These are phyloP conservation scores for Balansia obtecta DNA, from an alignment of 2,329 filamentous ascomycete species.

Conservation along the genomic window DNA sequence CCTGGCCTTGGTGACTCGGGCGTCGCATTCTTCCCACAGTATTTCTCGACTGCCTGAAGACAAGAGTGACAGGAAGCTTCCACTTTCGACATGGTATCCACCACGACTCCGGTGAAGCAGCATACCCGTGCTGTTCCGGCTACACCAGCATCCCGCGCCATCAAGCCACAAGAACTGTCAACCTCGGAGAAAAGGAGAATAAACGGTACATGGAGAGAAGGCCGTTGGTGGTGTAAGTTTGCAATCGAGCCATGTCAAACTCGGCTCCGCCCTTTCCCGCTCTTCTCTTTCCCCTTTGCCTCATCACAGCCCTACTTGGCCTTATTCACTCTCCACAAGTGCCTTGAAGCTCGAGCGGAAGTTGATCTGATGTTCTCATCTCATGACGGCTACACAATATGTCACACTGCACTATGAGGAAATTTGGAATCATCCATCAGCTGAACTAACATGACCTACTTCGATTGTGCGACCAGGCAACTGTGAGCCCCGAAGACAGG, in stretches of 20 bases:
- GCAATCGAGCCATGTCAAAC: neutral
- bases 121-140: neutral
- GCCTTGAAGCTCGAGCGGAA: neutral
- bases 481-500: slow-evolving; percentile 27
- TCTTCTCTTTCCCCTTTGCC: neutral
- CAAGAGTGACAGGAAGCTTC: neutral
- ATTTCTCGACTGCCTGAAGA: neutral
- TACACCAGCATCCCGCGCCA: slow-evolving; percentile 1
- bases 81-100: neutral
- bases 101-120: neutral
- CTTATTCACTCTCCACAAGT: neutral
- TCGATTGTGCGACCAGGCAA: slow-evolving; percentile 21
- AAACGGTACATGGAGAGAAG: slow-evolving; percentile 21
- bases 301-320: neutral
- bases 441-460: slow-evolving; percentile 1
- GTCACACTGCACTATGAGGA: neutral
- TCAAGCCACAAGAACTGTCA: slow-evolving; percentile 12
- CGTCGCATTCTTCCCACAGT: neutral
- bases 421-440: neutral
- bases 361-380: neutral
- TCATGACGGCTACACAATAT: neutral
- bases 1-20: neutral
- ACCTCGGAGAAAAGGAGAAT: slow-evolving; percentile 18
- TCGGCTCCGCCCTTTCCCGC: neutral
- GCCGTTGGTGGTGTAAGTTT: slow-evolving; percentile 25